These are phyloP conservation scores for Chytridiales sp. DNA, from an alignment of 371 early-diverging fungal genomes.

Conservation along the genomic window DNA sequence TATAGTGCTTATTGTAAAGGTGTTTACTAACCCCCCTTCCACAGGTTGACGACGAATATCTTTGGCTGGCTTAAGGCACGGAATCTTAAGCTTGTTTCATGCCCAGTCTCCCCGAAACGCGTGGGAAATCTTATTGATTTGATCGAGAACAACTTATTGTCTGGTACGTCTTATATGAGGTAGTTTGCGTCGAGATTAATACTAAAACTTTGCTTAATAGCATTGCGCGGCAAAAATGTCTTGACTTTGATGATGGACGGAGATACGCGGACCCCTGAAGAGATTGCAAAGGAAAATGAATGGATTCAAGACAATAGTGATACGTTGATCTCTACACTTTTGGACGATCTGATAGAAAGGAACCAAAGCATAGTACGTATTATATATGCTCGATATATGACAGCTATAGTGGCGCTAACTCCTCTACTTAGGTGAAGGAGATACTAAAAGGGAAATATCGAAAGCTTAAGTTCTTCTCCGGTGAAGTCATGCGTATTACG, in stretches of 20 bases:
- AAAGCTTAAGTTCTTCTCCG: slow-evolving; percentile 69
- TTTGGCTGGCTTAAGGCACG: slow-evolving; percentile 69
- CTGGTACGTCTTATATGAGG: slow-evolving; percentile 57
- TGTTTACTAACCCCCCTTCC: background rate
- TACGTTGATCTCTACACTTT: slow-evolving; percentile 50
- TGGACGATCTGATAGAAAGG: slow-evolving; percentile 49
- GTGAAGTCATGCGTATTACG: slow-evolving; percentile 69
- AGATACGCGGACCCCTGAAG: slow-evolving; percentile 47
- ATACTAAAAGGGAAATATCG: slow-evolving; percentile 60
- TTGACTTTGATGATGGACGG: slow-evolving; percentile 67
- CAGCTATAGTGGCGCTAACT: background rate
- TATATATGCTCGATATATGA: background rate
- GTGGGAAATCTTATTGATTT: slow-evolving; percentile 67
- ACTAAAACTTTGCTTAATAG: slow-evolving; percentile 2
- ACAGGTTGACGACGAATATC: slow-evolving; percentile 76
- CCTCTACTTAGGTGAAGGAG: slow-evolving; percentile 43
- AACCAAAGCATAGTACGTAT: slow-evolving; percentile 60
- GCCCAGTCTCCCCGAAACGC: slow-evolving; percentile 59
- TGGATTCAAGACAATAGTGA: slow-evolving; percentile 66
- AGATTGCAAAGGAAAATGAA: slow-evolving; percentile 66
- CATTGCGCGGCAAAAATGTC: slow-evolving; percentile 27
- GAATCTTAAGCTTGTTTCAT: slow-evolving; percentile 53
- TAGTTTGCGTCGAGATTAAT: background rate
- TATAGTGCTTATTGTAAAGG: background rate
- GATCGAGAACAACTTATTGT: slow-evolving; percentile 57